Conservation (phyloP, 202 grass and related monocot genomes). For the Bolboschoenoplectus hybrid region DNA sequence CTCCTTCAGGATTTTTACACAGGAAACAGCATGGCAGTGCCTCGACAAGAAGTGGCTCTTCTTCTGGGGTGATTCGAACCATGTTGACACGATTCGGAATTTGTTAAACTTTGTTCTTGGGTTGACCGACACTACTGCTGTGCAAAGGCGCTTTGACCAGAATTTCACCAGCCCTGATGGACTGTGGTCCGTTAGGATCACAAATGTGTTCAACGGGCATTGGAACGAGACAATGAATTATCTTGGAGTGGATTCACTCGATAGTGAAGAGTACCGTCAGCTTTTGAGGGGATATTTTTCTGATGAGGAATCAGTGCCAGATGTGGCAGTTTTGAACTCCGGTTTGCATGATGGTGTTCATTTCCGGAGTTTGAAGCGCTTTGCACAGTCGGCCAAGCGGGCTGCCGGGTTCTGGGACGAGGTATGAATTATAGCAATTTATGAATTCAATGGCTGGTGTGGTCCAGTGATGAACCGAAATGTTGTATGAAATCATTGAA, state of each 20-base stretch:
- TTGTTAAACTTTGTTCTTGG: slow-evolving; percentile 80
- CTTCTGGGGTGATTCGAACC: slow-evolving; percentile 99
- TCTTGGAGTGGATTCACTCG: slow-evolving; percentile 78
- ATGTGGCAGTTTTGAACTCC: slow-evolving; percentile 76
- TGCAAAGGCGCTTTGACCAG: slow-evolving; percentile 69
- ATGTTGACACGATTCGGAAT: slow-evolving; percentile 92
- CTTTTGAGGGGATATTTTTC: slow-evolving; percentile 63
- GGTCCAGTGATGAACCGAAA: not conserved
- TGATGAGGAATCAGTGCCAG: slow-evolving; percentile 52
- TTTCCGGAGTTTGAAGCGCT: slow-evolving; percentile 66
- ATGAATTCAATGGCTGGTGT: not conserved
- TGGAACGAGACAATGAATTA: slow-evolving; percentile 94
- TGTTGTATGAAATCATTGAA: not conserved
- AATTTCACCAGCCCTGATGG: slow-evolving; percentile 66
- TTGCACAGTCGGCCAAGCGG: slow-evolving; percentile 51
- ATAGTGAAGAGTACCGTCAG: slow-evolving; percentile 54
- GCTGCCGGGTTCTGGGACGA: slow-evolving; percentile 74
- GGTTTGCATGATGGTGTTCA: slow-evolving; percentile 90
- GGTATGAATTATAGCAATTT: slow-evolving; percentile 14
- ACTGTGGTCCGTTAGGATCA: slow-evolving; percentile 67
- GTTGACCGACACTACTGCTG: slow-evolving; percentile 46
- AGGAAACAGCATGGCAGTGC: slow-evolving; percentile 73
- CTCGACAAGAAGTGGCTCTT: slow-evolving; percentile 88
- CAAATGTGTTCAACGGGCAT: slow-evolving; percentile 89
- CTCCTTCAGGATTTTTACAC: slow-evolving; percentile 73